Percentiles rank a stretch among this genome's conserved stretches.
phyloP scores from a whole-genome alignment of 2,329 filamentous ascomycete genomes.

The Fusarium goolgardi region DNA sequence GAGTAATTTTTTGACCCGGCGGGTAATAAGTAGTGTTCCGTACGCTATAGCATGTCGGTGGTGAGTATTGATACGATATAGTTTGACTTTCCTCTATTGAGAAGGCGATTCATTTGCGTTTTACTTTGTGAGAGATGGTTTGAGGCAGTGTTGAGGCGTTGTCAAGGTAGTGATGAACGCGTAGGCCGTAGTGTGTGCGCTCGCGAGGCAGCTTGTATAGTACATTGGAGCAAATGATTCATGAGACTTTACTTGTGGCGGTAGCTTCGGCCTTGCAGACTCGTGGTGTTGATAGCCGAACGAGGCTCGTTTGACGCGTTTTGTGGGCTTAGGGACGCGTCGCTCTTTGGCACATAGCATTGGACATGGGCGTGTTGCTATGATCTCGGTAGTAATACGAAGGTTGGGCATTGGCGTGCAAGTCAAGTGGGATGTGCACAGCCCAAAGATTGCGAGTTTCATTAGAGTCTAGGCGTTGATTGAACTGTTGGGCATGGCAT shows the following conservation, averaged over 20 bases:
- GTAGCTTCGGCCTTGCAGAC: neutral
- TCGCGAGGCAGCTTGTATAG: neutral
- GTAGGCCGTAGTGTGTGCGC: neutral
- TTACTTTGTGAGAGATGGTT: neutral
- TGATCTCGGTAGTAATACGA: neutral
- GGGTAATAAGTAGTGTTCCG: neutral
- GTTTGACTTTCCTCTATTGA: conserved; percentile 5
- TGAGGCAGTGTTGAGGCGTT: conserved; percentile 24
- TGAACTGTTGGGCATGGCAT: neutral
- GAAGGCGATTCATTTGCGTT: conserved; percentile 8
- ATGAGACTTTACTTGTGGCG: neutral
- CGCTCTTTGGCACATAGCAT: neutral
- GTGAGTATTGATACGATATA: neutral
- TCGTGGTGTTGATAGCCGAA: neutral
- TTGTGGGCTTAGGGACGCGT: neutral
- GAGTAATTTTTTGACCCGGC: neutral
- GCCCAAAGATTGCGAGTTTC: neutral
- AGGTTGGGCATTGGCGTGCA: neutral
- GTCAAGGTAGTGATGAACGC: conserved; percentile 2
- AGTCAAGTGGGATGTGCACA: neutral
- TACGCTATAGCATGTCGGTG: neutral
- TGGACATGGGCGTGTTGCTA: neutral
- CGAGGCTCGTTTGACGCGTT: neutral
- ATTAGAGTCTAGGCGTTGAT: neutral
- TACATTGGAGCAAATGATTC: neutral